Conservation (phyloP, 306 rosid species). For the Vachellia collinsii region DNA sequence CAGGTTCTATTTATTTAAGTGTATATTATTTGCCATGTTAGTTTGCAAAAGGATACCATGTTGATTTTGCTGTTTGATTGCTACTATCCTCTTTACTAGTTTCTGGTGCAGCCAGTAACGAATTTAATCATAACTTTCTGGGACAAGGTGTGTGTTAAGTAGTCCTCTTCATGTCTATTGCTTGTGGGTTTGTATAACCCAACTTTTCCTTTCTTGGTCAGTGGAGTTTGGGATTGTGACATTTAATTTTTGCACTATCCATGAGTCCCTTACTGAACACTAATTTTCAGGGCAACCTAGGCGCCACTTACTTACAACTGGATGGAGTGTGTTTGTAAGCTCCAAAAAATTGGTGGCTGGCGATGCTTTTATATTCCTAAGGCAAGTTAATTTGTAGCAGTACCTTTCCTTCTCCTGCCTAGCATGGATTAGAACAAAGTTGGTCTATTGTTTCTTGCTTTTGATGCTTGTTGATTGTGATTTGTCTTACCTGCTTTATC, state of each 20-base stretch:
- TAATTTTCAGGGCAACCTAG: constrained; percentile 86
- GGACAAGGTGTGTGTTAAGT: not conserved
- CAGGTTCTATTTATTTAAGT: not conserved
- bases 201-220: constrained; percentile 16
- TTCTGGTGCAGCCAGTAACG: not conserved
- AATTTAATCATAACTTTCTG: not conserved
- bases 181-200: constrained; percentile 5
- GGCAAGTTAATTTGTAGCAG: constrained; percentile 58
- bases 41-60: constrained; percentile 4
- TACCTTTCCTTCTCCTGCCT: constrained; percentile 14
- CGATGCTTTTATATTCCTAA: constrained; percentile 93
- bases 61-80: not conserved
- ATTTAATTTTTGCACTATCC: constrained; percentile 3
- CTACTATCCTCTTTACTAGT: not conserved
- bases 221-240: constrained; percentile 29
- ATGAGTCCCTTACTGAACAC: constrained; percentile 18
- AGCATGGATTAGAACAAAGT: not conserved
- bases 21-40: constrained; percentile 3
- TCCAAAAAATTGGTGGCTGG: constrained; percentile 95
- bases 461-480: constrained; percentile 31
- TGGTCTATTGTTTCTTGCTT: constrained; percentile 8
- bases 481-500: constrained; percentile 36
- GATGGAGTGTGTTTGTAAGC: constrained; percentile 98
- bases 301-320: constrained; percentile 94
- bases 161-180: constrained; percentile 7